Conservation (phyloP, 1,284 basidiomycete genomes). For the Cutaneotrichosporon arboriforme region DNA sequence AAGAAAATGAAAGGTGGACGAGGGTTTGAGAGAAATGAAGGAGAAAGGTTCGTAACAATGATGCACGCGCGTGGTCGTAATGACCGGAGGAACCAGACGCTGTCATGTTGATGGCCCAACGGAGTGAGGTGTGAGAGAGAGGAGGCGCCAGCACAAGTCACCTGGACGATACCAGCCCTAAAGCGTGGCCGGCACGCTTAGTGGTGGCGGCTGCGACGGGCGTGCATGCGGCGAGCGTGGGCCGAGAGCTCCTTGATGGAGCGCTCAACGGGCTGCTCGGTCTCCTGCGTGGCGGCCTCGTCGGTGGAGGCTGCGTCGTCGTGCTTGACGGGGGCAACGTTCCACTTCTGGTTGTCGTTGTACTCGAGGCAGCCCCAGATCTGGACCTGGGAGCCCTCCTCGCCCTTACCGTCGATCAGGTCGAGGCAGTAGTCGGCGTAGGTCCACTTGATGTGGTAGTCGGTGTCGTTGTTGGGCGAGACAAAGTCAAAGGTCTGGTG, state of each 20-base stretch:
- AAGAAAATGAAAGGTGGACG: neutral
- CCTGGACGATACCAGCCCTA: no score
- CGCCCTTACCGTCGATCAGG: slow-evolving; percentile 29
- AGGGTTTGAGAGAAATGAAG: neutral
- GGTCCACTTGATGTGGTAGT: slow-evolving; percentile 28
- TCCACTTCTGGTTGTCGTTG: slow-evolving; percentile 43
- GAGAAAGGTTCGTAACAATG: slow-evolving; percentile 3
- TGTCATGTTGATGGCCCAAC: no score
- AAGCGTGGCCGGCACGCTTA: neutral
- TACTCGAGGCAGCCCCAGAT: slow-evolving; percentile 33
- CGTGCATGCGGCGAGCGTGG: slow-evolving; percentile 5
- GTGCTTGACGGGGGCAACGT: slow-evolving; percentile 23
- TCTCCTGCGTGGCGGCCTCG: neutral
- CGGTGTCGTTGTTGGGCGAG: neutral
- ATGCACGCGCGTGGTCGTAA: neutral
- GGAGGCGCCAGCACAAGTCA: no score
- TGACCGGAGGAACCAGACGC: neutral
- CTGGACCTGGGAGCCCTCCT: slow-evolving; percentile 32
- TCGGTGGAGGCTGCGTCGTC: neutral
- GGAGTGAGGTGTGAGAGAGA: neutral
- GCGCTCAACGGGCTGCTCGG: neutral
- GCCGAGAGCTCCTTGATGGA: neutral
- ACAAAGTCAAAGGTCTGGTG: slow-evolving; percentile 33
- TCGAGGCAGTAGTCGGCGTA: slow-evolving; percentile 33
- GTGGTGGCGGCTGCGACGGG: slow-evolving; percentile 5